Base-by-base conservation (phyloP, 148 eudicot genomes). In the Polygonum maritimum region DNA sequence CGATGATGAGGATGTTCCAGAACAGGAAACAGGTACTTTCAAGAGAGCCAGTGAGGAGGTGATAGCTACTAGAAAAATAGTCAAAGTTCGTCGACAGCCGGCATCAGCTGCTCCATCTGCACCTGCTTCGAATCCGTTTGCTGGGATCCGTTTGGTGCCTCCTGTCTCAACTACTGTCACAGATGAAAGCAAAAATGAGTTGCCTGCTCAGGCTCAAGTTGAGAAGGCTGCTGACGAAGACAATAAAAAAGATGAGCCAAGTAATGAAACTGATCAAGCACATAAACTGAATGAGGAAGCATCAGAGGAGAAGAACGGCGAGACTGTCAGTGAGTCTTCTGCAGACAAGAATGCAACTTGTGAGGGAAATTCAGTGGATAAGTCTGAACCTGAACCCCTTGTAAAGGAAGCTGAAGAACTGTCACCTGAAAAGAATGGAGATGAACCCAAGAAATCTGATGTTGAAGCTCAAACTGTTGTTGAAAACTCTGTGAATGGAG, bases 1-100 rank as follows among this genome's bases (percentile, higher is more conserved):
- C 80, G 96, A 90, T 14, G 92, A 95, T 39, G 94, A 89, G 38
- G 94, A 90, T 44, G 72, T 74, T 74, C 79, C 83, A 22, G 96
- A 86, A 74, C 83, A 72, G 77, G 97, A 90, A 82, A 54, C 80
- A 13, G 97, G 99, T 47, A 89, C 92, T 65, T 90, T 95, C 76
- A 84, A 92, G 86, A 90, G 70, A 80, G 99, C 97, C 12, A 88
- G 87, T 78, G 99, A 89, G 2, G 99, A 92, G 38, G 97, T 95
- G 39, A 75, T 95, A 81, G 97, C 98, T 33, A 60, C 75, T 44
- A 88, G 98, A 79, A 90, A 84, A 80, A 90, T 95, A 26, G 90
- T 95, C 72, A 90, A 90, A 85, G 98, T 87, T 80, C 97, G 92
- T 48, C 87, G 88, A 39, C 82, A 82, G 13, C 91, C 80, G 65